A percentile compares a stretch with the other conserved stretches of the same genome.
Evolutionary conservation across 441 rosid genomes (phyloP).

Genomic region (Jatropha podagrica): DNA sequence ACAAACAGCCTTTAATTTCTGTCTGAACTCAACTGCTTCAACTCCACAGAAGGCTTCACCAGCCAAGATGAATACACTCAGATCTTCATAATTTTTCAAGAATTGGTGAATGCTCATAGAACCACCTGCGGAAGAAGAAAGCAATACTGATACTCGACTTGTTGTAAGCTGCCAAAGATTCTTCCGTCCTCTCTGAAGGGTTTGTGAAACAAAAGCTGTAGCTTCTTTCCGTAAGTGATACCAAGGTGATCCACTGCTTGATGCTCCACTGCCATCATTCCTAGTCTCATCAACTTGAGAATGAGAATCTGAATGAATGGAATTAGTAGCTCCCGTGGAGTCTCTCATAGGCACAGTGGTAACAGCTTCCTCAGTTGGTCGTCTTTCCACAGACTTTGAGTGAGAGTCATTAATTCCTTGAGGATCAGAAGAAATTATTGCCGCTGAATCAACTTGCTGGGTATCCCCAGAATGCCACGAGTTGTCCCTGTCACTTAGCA

Average conservation of each 20-base stretch:
- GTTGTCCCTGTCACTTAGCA: conserved; percentile 44
- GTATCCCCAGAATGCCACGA: conserved; percentile 35
- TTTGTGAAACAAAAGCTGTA: conserved; percentile 78
- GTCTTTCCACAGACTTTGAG: conserved; percentile 38
- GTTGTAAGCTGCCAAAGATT: conserved; percentile 99
- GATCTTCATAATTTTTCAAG: conserved; percentile 88
- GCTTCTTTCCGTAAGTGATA: conserved; percentile 93
- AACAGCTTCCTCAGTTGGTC: conserved; percentile 34
- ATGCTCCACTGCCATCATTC: conserved; percentile 53
- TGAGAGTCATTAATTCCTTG: conserved; percentile 35
- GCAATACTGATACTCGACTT: conserved; percentile 88
- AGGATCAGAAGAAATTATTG: conserved; percentile 40
- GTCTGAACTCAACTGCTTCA: conserved; percentile 93
- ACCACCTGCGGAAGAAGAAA: conserved; percentile 80
- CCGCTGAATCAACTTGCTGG: conserved; percentile 41
- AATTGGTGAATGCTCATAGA: conserved; percentile 95
- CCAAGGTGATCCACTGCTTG: conserved; percentile 86
- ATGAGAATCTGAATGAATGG: conserved; percentile 31
- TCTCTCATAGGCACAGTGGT: conserved; percentile 28
- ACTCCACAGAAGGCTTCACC: conserved; percentile 98
- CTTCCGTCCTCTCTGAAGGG: conserved; percentile 87
- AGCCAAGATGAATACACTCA: conserved; percentile 81
- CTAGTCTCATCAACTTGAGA: conserved; percentile 42
- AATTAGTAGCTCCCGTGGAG: conserved; percentile 35
- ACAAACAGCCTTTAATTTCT: conserved; percentile 85